These are phyloP conservation scores for Castanospermum australe DNA, from an alignment of 306 rosid genomes.

Conservation along the genomic window DNA sequence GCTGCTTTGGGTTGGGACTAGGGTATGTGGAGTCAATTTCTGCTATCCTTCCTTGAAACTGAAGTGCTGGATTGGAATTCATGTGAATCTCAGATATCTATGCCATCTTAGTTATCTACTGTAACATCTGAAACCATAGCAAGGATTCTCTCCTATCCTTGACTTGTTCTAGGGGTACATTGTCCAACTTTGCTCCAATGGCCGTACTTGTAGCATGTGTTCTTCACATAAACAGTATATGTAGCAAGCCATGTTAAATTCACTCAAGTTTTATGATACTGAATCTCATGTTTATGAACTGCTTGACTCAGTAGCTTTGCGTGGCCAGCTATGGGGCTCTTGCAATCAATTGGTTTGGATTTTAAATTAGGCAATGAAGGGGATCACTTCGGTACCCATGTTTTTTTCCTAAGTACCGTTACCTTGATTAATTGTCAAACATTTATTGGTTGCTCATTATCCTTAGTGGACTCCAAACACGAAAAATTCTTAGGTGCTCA, in stretches of 20 bases:
- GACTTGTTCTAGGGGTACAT: background rate
- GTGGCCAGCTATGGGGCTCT: background rate
- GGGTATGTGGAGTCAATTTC: conserved; percentile 1
- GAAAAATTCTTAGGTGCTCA: too few species aligned
- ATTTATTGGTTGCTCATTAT: too few species aligned
- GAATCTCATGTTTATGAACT: background rate
- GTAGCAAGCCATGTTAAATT: background rate
- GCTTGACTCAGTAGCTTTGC: background rate
- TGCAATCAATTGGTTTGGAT: background rate
- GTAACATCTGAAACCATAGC: conserved; percentile 1
- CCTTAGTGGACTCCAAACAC: too few species aligned
- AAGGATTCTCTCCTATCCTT: background rate
- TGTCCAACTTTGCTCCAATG: background rate
- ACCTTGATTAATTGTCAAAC: too few species aligned
- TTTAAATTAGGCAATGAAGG: background rate
- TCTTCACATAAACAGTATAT: background rate
- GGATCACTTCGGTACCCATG: too few species aligned
- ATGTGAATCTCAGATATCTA: background rate
- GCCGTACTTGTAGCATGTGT: background rate
- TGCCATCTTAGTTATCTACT: background rate
- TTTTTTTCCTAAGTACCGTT: too few species aligned
- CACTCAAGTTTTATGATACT: background rate
- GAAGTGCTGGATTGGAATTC: background rate
- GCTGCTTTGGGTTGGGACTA: background rate
- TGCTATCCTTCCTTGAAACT: background rate